Conservation (phyloP, 2,329 filamentous ascomycete genomes). For the Thelonectria discophora region DNA sequence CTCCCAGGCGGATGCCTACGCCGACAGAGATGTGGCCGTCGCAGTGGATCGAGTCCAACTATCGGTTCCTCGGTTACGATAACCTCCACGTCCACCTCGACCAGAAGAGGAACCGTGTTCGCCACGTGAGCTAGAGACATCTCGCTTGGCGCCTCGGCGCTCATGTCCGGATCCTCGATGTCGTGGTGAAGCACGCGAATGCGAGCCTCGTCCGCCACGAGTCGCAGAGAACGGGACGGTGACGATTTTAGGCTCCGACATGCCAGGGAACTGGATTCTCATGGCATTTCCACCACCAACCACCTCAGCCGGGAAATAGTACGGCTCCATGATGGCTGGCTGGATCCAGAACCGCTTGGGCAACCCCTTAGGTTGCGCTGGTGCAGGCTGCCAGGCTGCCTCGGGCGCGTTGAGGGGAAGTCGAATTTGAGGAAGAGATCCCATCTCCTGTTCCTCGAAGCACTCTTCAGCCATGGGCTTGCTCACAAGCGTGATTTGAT, state of each 20-base stretch:
- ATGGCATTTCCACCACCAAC: conserved; percentile 49
- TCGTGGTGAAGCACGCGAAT: conserved; percentile 41
- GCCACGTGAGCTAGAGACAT: conserved; percentile 43
- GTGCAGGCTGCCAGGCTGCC: conserved; percentile 69
- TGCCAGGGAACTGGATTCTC: conserved; percentile 54
- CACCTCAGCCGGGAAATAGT: conserved; percentile 46
- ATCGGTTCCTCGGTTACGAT: conserved; percentile 52
- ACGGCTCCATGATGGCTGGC: conserved; percentile 47
- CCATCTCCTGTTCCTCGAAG: conserved; percentile 83
- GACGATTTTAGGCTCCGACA: conserved; percentile 50
- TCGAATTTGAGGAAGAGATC: conserved; percentile 75
- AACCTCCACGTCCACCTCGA: conserved; percentile 52
- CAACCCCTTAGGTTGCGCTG: conserved; percentile 63
- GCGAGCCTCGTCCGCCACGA: conserved; percentile 45
- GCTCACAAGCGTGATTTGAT: conserved; percentile 59
- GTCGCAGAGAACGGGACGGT: conserved; percentile 48
- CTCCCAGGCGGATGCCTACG: conserved; percentile 19
- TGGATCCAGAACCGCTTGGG: conserved; percentile 60
- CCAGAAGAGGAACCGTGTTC: conserved; percentile 39
- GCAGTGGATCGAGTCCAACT: conserved; percentile 51
- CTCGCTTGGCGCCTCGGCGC: conserved; percentile 47
- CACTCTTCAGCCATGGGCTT: conserved; percentile 81
- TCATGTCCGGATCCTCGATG: conserved; percentile 44
- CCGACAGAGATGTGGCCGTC: conserved; percentile 38
- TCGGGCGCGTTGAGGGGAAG: conserved; percentile 71